phyloP scores from a whole-genome alignment of 352 stramenopile species.

The Thalassiosira exigua region DNA sequence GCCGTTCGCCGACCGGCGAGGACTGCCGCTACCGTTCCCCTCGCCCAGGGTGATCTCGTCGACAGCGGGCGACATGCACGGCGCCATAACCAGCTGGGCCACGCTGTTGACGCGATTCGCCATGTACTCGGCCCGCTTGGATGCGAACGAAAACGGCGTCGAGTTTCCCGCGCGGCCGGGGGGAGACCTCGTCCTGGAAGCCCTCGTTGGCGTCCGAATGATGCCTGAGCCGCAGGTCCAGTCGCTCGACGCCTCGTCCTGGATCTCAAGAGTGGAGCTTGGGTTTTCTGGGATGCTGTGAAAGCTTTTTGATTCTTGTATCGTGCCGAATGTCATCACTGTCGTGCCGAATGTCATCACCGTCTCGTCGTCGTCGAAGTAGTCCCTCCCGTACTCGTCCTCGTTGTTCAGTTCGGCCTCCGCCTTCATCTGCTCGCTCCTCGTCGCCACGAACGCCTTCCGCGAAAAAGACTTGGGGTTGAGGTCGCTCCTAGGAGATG shows the following conservation, averaged over 20 bases:
- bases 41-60: conserved; percentile 22
- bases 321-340: too few species aligned
- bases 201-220: conserved; percentile 12
- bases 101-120: conserved; percentile 72
- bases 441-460: conserved; percentile 75
- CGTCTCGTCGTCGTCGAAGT: conserved; percentile 84
- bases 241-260: conserved; percentile 15
- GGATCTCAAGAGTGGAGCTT: conserved; percentile 24
- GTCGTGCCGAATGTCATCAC: conserved; percentile 69
- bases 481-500: conserved; percentile 31
- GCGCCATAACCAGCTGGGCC: conserved; percentile 80
- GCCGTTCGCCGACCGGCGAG: neutral
- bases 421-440: conserved; percentile 73
- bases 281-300: too few species aligned
- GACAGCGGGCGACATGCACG: conserved; percentile 71
- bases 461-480: conserved; percentile 58
- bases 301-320: too few species aligned
- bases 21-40: conserved; percentile 7
- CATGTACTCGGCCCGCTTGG: conserved; percentile 59
- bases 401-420: conserved; percentile 68
- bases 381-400: conserved; percentile 43
- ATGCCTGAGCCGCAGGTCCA: conserved; percentile 24
- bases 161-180: conserved; percentile 23
- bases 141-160: conserved; percentile 61
- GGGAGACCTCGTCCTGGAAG: too few species aligned